phyloP scores from a whole-genome alignment of 2,329 filamentous ascomycete genomes.

The Alternaria triticimaculans region DNA sequence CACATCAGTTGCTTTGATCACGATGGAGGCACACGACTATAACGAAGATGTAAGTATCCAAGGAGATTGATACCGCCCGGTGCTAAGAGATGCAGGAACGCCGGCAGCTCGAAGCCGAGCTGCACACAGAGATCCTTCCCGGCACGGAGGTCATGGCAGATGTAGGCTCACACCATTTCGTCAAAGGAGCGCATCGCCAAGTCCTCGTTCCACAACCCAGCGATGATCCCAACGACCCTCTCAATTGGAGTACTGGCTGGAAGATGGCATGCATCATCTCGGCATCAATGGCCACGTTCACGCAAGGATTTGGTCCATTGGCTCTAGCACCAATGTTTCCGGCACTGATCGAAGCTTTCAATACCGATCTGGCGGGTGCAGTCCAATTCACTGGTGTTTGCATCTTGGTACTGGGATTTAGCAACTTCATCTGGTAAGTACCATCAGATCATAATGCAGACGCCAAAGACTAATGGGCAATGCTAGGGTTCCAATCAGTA shows the following conservation, averaged over 20 bases:
- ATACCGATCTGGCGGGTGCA: slow-evolving; percentile 60
- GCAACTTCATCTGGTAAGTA: slow-evolving; percentile 65
- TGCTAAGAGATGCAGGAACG: slow-evolving; percentile 45
- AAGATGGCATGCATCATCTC: slow-evolving; percentile 59
- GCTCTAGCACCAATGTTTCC: slow-evolving; percentile 66
- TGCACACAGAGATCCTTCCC: slow-evolving; percentile 61
- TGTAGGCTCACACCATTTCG: slow-evolving; percentile 68
- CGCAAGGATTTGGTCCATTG: slow-evolving; percentile 62
- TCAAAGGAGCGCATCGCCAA: slow-evolving; percentile 57
- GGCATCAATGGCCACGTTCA: slow-evolving; percentile 57
- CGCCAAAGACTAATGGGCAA: not conserved
- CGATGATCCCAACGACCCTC: slow-evolving; percentile 58
- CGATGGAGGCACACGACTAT: slow-evolving; percentile 15
- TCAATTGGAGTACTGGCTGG: slow-evolving; percentile 59
- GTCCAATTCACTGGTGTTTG: slow-evolving; percentile 64
- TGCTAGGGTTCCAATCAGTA: slow-evolving; percentile 61
- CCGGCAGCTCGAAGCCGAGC: slow-evolving; percentile 58
- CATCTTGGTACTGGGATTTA: slow-evolving; percentile 65
- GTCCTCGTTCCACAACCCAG: slow-evolving; percentile 63
- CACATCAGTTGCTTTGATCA: not conserved
- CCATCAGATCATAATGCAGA: not conserved
- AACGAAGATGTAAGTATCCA: slow-evolving; percentile 15
- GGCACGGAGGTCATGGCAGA: slow-evolving; percentile 68
- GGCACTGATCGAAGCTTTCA: slow-evolving; percentile 62
- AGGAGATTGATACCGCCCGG: too few species aligned